These are phyloP conservation scores for Bisporella sp. DNA, from an alignment of 2,329 filamentous ascomycete species.

Conservation along the genomic window DNA sequence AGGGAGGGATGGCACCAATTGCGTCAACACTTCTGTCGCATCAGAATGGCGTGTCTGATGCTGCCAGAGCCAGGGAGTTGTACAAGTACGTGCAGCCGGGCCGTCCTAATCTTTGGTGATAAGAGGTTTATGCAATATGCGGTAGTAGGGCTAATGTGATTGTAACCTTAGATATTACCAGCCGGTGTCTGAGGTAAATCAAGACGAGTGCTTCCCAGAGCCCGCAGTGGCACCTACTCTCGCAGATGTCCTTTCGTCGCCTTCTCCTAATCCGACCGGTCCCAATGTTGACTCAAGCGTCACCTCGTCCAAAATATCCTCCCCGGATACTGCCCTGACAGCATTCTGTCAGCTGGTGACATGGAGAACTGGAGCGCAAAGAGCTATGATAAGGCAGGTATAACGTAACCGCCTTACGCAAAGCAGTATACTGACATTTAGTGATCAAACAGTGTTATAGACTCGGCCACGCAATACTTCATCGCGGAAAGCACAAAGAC, in stretches of 20 bases:
- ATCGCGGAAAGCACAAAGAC: slow-evolving; percentile 44
- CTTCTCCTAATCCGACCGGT: background rate
- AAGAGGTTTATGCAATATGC: too few species aligned
- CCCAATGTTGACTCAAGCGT: slow-evolving; percentile 18
- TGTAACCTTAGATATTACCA: background rate
- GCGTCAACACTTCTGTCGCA: slow-evolving; percentile 16
- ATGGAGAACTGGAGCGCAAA: slow-evolving; percentile 39
- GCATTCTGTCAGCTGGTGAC: slow-evolving; percentile 43
- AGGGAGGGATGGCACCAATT: slow-evolving; percentile 20
- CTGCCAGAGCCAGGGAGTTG: slow-evolving; percentile 25
- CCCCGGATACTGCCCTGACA: slow-evolving; percentile 37
- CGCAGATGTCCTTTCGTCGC: background rate
- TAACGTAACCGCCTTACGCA: background rate
- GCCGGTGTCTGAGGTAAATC: slow-evolving; percentile 3
- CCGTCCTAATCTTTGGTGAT: too few species aligned
- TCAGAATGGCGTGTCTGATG: slow-evolving; percentile 23
- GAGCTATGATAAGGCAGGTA: slow-evolving; percentile 38
- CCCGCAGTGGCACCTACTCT: slow-evolving; percentile 1
- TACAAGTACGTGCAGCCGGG: slow-evolving; percentile 23
- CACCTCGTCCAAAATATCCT: slow-evolving; percentile 24
- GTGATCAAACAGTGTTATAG: slow-evolving; percentile 32
- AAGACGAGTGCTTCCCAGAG: background rate
- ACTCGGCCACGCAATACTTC: slow-evolving; percentile 39
- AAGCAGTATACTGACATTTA: slow-evolving; percentile 7
- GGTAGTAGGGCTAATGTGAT: slow-evolving; percentile 7